Base-by-base conservation (phyloP, 1,284 basidiomycete species). In the Wallemia mellicola region DNA sequence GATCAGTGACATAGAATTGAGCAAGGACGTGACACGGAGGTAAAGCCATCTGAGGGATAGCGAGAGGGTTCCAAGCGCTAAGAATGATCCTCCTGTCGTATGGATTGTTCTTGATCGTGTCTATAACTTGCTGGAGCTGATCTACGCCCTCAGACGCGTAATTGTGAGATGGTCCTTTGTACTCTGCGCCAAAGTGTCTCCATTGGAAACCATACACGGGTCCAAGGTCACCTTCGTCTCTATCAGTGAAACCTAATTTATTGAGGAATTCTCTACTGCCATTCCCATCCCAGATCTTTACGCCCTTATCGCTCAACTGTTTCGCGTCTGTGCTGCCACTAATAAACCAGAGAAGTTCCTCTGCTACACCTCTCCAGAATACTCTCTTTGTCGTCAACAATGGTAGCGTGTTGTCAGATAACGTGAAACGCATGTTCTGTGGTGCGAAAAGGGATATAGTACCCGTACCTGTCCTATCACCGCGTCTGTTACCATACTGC, bases 171-270 rank as follows among this genome's bases (percentile, higher is more conserved):
- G 82, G 85, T 63, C 86, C 81, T 24, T 73, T 74, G 67, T 98
- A 98, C 63, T 78, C 71, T 0, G 92, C 92, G 1, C 94, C 92
- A 70, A 96, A 98, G 69, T 96, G 91, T 60, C 92, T 76, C 92
- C 94, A 98, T 67, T 98, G 92, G 69, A 98, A 98, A 0, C 92
- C 92, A 68, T 98, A 98, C 1, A 98, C 87, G 0, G 94, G 92
- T 0, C 92, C 92, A 1, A 98, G 72, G 68, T 96, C 92, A 5
- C 92, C 94, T 67, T 87, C 83, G 1, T 83, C 73, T n/a, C 89
- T 74, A 66, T 92, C 81, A 0, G 74, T 75, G 22, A 98, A 72
- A 0, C 92, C 91, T 22, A 87, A 75, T 61, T 77, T 77, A 66
- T 89, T 85, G 32, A 98, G 72, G 66, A 92, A 98, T 62, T 79